Conservation (phyloP, 1,284 basidiomycete species). For the Marasmius tenuissimus region DNA sequence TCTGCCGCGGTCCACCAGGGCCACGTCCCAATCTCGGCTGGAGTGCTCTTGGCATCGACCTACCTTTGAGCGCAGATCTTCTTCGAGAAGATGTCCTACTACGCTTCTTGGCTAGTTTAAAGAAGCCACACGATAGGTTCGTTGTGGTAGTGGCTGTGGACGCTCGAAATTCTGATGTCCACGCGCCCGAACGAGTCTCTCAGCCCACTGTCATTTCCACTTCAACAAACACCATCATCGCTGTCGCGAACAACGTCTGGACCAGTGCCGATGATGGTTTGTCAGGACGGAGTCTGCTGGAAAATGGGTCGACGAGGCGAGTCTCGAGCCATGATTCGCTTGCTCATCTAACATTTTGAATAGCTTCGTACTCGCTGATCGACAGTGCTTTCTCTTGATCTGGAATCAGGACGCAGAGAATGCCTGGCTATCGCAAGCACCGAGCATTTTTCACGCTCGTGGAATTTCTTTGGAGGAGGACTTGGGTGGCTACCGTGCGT, state of each 20-base stretch:
- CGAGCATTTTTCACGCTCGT: not conserved
- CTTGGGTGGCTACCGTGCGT: not conserved
- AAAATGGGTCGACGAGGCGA: no score
- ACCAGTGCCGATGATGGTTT: no score
- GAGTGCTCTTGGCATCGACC: not conserved
- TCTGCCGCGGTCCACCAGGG: not conserved
- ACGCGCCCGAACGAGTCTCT: not conserved
- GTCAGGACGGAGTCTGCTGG: no score
- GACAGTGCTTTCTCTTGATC: not conserved
- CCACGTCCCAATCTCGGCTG: not conserved
- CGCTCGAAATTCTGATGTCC: no score
- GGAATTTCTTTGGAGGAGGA: not conserved
- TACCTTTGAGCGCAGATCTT: not conserved
- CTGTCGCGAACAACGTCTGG: no score
- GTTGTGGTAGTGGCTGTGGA: not conserved
- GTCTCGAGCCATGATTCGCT: no score
- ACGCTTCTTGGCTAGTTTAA: not conserved
- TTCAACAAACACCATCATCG: no score
- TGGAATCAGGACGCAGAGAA: not conserved
- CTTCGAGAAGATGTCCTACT: not conserved
- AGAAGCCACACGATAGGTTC: not conserved
- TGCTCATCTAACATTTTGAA: no score
- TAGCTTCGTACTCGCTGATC: not conserved
- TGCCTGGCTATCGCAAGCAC: not conserved
- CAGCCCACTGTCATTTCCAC: no score